phyloP scores from a whole-genome alignment of 1,284 basidiomycete genomes.

The Ustilago shanxiensis region DNA sequence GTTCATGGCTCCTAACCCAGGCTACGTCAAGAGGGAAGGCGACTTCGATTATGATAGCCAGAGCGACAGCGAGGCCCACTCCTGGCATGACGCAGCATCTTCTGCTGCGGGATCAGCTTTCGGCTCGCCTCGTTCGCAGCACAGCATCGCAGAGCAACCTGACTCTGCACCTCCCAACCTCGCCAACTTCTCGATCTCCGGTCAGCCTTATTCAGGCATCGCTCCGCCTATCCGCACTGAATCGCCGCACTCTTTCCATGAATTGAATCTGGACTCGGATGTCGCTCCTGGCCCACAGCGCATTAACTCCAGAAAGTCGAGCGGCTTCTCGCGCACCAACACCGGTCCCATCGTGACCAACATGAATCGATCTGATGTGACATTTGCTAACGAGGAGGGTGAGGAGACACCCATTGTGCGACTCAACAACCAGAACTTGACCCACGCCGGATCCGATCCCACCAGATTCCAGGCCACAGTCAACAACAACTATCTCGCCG shows the following conservation, averaged over 20 bases:
- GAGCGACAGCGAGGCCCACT: slow-evolving; percentile 45
- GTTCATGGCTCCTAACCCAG: slow-evolving; percentile 35
- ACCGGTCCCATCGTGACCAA: slow-evolving; percentile 56
- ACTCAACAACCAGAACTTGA: slow-evolving; percentile 20
- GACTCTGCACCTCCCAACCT: slow-evolving; percentile 44
- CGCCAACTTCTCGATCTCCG: slow-evolving; percentile 36
- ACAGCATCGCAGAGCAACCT: slow-evolving; percentile 26
- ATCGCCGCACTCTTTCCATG: slow-evolving; percentile 48
- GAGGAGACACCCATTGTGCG: slow-evolving; percentile 60
- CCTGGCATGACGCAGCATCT: slow-evolving; percentile 40
- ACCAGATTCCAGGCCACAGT: slow-evolving; percentile 22
- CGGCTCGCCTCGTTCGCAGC: slow-evolving; percentile 39
- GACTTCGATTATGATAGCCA: slow-evolving; percentile 50
- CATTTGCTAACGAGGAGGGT: slow-evolving; percentile 51
- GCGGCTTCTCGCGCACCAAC: slow-evolving; percentile 51
- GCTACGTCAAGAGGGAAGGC: slow-evolving; percentile 38
- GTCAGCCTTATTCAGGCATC: slow-evolving; percentile 14
- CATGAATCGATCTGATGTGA: slow-evolving; percentile 35
- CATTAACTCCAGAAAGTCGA: slow-evolving; percentile 36
- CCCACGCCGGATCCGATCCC: slow-evolving; percentile 30
- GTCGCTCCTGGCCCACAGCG: slow-evolving; percentile 39
- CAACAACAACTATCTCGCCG: slow-evolving; percentile 29
- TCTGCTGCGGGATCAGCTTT: slow-evolving; percentile 35
- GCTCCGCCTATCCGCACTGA: slow-evolving; percentile 43
- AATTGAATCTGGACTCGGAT: slow-evolving; percentile 36